Evolutionary conservation across 2,329 filamentous ascomycete genomes (phyloP), one percentile per base, ranked within the genome.

Genomic region (Trichoderma semiorbis): DNA sequence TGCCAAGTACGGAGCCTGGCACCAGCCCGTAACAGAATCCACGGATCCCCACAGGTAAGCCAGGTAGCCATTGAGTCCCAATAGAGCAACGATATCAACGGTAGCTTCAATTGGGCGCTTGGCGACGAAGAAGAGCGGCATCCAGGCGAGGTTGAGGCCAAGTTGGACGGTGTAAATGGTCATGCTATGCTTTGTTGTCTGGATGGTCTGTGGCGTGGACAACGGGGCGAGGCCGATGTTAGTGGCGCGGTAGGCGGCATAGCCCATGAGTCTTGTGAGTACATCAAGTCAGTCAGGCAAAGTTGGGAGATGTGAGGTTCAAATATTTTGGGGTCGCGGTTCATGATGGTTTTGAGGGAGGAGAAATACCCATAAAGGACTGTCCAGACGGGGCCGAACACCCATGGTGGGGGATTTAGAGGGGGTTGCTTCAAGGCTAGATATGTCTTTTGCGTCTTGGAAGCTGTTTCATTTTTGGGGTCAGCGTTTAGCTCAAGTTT

Each of bases 91-190:
- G 65, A 97, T 91, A 79, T 98, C 93, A 32, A 87, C 86, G 7
- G 93, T 89, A 4, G 95, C 94, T 78, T 90, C 88, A 67, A 91
- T 85, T 1, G 94, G 94, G 18, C 89, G 88, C 74, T 91, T 90
- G 65, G 91, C 79, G n/a, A 88, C 87, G 79, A 97, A 98, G 87
- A 98, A 98, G 12, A 98, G 87, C 14, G 95, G 95, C 88, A 94
- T 98, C 93, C 93, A 98, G 69, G 91, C 81, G 34, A 97, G 85
- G 80, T 98, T 98, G 66, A 98, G 85, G 12, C 87, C 92, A 7
- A 98, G 90, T 82, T 98, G 95, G 72, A 94, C 85, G 2, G 92
- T 93, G 84, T 97, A 98, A 34, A 98, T 86, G 0, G 92, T 93
- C 72, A 93, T 91, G 75, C 91, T 92, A 75, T 90, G 86, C 79